Conservation (phyloP, 2,329 filamentous ascomycete genomes). For the Helotiales sp. region DNA sequence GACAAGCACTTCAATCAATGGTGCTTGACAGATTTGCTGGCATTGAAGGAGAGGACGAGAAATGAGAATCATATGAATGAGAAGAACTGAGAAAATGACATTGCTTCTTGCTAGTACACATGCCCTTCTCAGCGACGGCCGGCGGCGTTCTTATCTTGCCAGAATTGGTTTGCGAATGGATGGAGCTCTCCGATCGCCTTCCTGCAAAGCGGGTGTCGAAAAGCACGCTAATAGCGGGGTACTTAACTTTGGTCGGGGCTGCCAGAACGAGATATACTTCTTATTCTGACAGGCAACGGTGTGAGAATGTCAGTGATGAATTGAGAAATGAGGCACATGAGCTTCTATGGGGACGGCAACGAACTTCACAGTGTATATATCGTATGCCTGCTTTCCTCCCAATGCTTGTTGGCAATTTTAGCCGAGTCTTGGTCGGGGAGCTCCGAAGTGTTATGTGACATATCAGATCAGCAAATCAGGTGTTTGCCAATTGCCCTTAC, state of each 20-base stretch:
- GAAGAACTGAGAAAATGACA: constrained; percentile 3
- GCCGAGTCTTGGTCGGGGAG: too few species aligned
- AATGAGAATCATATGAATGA: not conserved
- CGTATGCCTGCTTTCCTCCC: too few species aligned
- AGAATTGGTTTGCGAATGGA: not conserved
- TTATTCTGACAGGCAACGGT: too few species aligned
- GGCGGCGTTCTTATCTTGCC: constrained; percentile 19
- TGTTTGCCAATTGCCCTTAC: not conserved
- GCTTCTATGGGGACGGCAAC: too few species aligned
- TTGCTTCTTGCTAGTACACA: constrained; percentile 3
- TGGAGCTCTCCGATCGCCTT: constrained; percentile 11
- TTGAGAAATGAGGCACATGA: too few species aligned
- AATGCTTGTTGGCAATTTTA: too few species aligned
- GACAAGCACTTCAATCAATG: not conserved
- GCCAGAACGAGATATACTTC: too few species aligned
- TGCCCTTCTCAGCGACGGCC: constrained; percentile 14
- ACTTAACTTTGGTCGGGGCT: not conserved
- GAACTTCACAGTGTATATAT: too few species aligned
- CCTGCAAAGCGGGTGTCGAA: constrained; percentile 1
- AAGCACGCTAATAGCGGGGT: constrained; percentile 12
- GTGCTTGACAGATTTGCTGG: not conserved
- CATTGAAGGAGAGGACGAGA: not conserved
- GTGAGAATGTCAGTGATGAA: too few species aligned
- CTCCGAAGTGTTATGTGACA: not conserved
- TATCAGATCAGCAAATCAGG: not conserved